phyloP scores from a whole-genome alignment of 306 rosid genomes.

The Alnus glutinosa region DNA sequence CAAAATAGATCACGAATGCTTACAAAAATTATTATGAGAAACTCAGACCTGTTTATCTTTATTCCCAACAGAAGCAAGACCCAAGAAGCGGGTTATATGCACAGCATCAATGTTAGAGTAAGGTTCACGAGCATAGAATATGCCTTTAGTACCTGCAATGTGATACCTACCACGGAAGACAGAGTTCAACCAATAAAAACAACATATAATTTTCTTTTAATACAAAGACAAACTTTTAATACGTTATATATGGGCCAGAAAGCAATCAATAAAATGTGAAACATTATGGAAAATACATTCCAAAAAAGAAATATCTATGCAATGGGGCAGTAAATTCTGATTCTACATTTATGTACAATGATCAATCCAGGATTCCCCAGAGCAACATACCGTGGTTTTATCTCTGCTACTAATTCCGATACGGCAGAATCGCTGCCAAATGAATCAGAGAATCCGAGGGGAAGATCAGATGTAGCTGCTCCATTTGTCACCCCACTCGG shows the following conservation, averaged over 20 bases:
- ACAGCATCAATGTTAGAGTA: slow-evolving; percentile 83
- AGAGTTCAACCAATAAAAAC: slow-evolving; percentile 5
- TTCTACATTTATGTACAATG: neutral
- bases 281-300: neutral
- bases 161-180: slow-evolving; percentile 69
- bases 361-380: slow-evolving; percentile 18
- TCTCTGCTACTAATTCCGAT: slow-evolving; percentile 82
- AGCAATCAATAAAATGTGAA: slow-evolving; percentile 1
- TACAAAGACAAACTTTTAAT: neutral
- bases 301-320: neutral
- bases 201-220: neutral
- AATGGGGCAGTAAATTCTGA: neutral
- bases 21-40: neutral
- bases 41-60: slow-evolving; percentile 81
- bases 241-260: neutral
- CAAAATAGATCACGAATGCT: slow-evolving; percentile 15
- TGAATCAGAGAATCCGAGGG: slow-evolving; percentile 62
- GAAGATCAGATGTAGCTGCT: slow-evolving; percentile 55
- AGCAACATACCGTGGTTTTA: slow-evolving; percentile 81
- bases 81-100: slow-evolving; percentile 92
- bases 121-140: slow-evolving; percentile 88
- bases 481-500: slow-evolving; percentile 69
- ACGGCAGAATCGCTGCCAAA: slow-evolving; percentile 59
- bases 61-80: slow-evolving; percentile 93
- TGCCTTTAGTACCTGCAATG: slow-evolving; percentile 81